Conservation (phyloP, 139 green algal species). For the Edaphochlamys debaryana region DNA sequence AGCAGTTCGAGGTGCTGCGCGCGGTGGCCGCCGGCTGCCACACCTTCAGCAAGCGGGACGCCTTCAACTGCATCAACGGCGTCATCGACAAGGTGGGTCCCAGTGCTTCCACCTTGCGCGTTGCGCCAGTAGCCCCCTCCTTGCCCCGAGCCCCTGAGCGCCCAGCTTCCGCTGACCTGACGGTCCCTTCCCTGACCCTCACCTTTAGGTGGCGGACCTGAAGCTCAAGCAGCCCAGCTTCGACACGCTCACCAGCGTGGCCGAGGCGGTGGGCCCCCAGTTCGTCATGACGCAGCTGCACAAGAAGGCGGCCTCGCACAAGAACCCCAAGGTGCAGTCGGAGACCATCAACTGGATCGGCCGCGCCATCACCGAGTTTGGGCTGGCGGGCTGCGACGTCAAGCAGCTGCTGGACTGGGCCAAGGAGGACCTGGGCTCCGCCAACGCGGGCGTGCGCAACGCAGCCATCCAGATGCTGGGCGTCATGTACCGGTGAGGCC, state of each 20-base stretch:
- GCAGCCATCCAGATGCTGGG: conserved; percentile 77
- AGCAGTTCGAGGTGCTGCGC: conserved; percentile 87
- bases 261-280: conserved; percentile 86
- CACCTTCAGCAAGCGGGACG: conserved; percentile 70
- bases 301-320: conserved; percentile 83
- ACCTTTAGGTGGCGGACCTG: conserved; percentile 72
- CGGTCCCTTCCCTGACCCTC: neutral
- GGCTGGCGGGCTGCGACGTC: conserved; percentile 73
- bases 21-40: conserved; percentile 49
- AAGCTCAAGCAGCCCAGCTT: conserved; percentile 77
- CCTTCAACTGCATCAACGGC: conserved; percentile 75
- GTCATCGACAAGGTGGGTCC: conserved; percentile 72
- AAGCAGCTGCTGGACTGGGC: conserved; percentile 77
- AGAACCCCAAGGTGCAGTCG: conserved; percentile 96
- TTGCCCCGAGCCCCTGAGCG: neutral
- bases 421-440: conserved; percentile 81
- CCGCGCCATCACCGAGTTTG: conserved; percentile 88
- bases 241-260: conserved; percentile 74
- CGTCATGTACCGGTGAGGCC: conserved; percentile 67
- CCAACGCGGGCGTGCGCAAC: conserved; percentile 83
- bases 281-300: conserved; percentile 88
- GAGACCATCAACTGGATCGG: conserved; percentile 89
- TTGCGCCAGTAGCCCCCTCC: neutral
- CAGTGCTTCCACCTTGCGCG: neutral
- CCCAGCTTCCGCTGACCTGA: neutral